A percentile compares a stretch with the other conserved stretches of the same genome.
phyloP scores from a whole-genome alignment of 768 basidiomycete species.

The Antrodiella citrinella region DNA sequence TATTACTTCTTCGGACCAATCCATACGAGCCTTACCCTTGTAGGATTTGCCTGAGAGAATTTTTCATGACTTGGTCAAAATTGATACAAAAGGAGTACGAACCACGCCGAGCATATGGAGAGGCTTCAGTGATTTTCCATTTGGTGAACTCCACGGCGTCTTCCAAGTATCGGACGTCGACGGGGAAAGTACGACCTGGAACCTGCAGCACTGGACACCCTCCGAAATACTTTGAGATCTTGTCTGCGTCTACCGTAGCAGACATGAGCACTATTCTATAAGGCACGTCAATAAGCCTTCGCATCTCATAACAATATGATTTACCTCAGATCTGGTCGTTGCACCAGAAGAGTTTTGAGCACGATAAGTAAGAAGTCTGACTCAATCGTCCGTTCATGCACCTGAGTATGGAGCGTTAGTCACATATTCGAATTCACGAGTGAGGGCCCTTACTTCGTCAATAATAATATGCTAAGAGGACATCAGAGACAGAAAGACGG shows the following conservation, averaged over 20 bases:
- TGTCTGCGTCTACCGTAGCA: slow-evolving; percentile 88
- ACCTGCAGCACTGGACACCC: slow-evolving; percentile 78
- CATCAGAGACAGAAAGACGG: neutral
- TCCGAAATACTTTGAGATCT: slow-evolving; percentile 85
- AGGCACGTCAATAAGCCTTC: neutral
- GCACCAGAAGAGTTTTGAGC: slow-evolving; percentile 70
- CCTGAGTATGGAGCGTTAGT: slow-evolving; percentile 30
- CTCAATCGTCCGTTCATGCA: slow-evolving; percentile 95
- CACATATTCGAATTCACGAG: neutral
- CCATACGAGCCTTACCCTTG: slow-evolving; percentile 51
- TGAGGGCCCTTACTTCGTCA: slow-evolving; percentile 54
- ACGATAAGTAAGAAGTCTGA: slow-evolving; percentile 96
- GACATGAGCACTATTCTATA: slow-evolving; percentile 90
- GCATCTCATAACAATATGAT: slow-evolving; percentile 10
- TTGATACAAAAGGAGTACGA: slow-evolving; percentile 15
- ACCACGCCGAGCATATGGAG: slow-evolving; percentile 74
- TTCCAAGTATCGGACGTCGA: slow-evolving; percentile 78
- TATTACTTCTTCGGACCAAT: slow-evolving; percentile 73
- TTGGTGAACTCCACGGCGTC: slow-evolving; percentile 79
- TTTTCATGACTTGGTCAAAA: neutral
- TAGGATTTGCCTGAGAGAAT: slow-evolving; percentile 34
- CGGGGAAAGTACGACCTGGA: slow-evolving; percentile 93
- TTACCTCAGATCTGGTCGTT: slow-evolving; percentile 80
- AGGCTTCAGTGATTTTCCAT: slow-evolving; percentile 74
- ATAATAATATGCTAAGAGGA: slow-evolving; percentile 77